phyloP scores from a whole-genome alignment of 306 rosid species.

The Inga laurina region DNA sequence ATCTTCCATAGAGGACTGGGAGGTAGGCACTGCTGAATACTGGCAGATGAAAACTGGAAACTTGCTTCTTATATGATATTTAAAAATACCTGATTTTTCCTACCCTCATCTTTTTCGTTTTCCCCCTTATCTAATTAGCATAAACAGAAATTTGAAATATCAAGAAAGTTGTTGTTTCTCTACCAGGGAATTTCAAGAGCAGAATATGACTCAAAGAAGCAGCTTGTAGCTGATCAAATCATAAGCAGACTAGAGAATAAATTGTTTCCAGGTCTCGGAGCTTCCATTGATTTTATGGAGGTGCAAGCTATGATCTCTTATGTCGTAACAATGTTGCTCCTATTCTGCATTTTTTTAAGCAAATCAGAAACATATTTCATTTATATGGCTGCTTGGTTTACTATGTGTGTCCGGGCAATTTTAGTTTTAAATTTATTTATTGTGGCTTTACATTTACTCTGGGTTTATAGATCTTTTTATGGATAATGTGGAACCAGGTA shows the following conservation, averaged over 20 bases:
- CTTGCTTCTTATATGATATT: conserved; percentile 1
- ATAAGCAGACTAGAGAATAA: conserved; percentile 75
- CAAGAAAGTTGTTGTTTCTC: conserved; percentile 17
- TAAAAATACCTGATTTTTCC: conserved; percentile 22
- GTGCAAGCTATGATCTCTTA: conserved; percentile 41
- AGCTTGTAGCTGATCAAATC: conserved; percentile 75
- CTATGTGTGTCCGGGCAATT: neutral
- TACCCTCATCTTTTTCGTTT: neutral
- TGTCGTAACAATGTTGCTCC: neutral
- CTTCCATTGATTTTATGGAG: conserved; percentile 82
- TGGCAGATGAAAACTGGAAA: conserved; percentile 23
- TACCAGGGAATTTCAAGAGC: conserved; percentile 68
- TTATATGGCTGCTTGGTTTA: neutral
- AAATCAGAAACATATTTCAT: neutral
- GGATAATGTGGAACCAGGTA: neutral
- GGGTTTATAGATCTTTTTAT: neutral
- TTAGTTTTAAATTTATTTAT: neutral
- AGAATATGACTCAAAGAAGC: conserved; percentile 87
- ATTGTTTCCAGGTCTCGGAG: conserved; percentile 80
- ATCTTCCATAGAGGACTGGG: conserved; percentile 91
- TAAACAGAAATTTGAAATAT: conserved; percentile 18
- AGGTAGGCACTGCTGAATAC: conserved; percentile 49
- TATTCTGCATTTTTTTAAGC: neutral
- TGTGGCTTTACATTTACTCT: neutral
- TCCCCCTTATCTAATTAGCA: neutral